Base-by-base conservation (phyloP, 2,329 filamentous ascomycete species). In the Hypoxylon rubiginosum region DNA sequence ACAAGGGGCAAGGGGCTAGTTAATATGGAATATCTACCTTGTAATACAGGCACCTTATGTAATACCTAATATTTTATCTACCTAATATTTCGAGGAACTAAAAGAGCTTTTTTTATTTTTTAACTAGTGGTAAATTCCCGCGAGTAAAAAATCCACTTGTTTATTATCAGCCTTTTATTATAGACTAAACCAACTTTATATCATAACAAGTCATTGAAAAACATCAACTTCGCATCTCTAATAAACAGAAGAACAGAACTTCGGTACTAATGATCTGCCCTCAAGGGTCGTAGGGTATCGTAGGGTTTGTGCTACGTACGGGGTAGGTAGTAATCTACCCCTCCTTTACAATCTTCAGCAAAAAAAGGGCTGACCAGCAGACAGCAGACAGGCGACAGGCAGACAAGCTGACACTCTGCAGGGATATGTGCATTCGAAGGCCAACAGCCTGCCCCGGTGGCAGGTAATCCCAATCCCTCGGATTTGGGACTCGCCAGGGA, bases 111-210 rank as follows among this genome's bases (percentile, higher is more conserved):
- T n/a, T n/a, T n/a, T n/a, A n/a, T n/a, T n/a, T n/a, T n/a, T n/a
- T n/a, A n/a, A n/a, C 36, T 46, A 62, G 50, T 58, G 55, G 67
- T 51, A 60, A 69, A 58, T 62, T 48, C 43, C 55, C 49, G 41
- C 61, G 58, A 65, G 53, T 64, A 36, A 52, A 36, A 55, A 52
- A 46, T 48, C 49, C n/a, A 43, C 36, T 55, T 51, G 9, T 6
- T n/a, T 57, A 48, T 50, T 58, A 50, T 24, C 24, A 51, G 5
- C 46, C 39, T 48, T 30, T 43, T 36, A 54, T 51, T 36, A n/a
- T 61, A 30, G n/a, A n/a, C n/a, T n/a, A n/a, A n/a, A 50, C 46
- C 9, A 52, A 34, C 39, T 30, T 46, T 19, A 32, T 30, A 17
- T 30, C 41, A 24, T n/a, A 36, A 10, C 49, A 49, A 66, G 51